phyloP scores from a whole-genome alignment of 2,329 filamentous ascomycete species.

The Ilyonectria mors-panacis region DNA sequence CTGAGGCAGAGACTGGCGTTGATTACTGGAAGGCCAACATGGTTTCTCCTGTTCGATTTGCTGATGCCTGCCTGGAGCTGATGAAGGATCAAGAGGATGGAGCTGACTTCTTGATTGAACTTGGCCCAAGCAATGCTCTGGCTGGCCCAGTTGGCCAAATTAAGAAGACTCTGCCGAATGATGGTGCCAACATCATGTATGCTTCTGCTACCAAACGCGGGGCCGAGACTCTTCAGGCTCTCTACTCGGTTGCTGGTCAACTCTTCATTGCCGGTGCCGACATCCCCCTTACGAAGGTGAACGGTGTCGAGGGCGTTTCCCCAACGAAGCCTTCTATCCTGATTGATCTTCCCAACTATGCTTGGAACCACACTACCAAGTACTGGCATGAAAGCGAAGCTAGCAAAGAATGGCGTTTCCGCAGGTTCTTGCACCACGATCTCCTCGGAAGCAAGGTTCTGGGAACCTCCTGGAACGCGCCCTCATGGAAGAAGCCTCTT shows the following conservation, averaged over 20 bases:
- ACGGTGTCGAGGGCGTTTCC: neutral
- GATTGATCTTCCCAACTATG: constrained; percentile 59
- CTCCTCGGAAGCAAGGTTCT: constrained; percentile 56
- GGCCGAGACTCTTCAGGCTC: constrained; percentile 5
- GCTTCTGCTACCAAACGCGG: constrained; percentile 11
- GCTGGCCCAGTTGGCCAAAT: constrained; percentile 45
- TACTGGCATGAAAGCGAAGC: constrained; percentile 62
- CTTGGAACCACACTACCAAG: constrained; percentile 60
- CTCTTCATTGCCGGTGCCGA: constrained; percentile 18
- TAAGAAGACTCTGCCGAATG: constrained; percentile 29
- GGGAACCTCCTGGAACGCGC: constrained; percentile 51
- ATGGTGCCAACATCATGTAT: constrained; percentile 13
- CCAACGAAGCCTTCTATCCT: constrained; percentile 40
- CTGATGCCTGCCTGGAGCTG: constrained; percentile 48
- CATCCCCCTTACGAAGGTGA: constrained; percentile 20
- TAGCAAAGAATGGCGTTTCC: constrained; percentile 54
- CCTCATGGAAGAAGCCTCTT: constrained; percentile 57
- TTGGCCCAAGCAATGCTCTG: constrained; percentile 49
- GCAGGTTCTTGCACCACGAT: constrained; percentile 57
- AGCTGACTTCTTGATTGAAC: constrained; percentile 46
- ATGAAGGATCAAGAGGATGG: constrained; percentile 35
- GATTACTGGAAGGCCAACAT: constrained; percentile 58
- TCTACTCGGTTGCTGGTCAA: constrained; percentile 13
- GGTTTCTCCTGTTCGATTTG: constrained; percentile 54
- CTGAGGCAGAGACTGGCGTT: constrained; percentile 2